A percentile compares a stretch with the other conserved stretches of the same genome.
These are phyloP conservation scores for Cryptococcus depauperatus DNA, from an alignment of 1,284 basidiomycete species.

Conservation along the genomic window DNA sequence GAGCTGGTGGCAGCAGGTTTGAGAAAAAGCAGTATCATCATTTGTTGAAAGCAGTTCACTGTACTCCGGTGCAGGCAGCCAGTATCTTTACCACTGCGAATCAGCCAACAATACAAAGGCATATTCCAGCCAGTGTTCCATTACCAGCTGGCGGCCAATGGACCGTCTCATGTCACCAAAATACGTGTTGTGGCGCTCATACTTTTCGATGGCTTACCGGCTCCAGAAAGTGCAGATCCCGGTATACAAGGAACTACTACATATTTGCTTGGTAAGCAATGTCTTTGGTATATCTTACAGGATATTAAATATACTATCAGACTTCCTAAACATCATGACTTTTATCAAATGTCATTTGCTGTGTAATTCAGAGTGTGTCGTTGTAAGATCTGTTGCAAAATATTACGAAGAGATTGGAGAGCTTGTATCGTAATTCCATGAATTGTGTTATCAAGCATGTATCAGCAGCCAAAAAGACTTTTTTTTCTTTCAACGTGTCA, in stretches of 20 bases:
- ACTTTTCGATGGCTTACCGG: conserved; percentile 19
- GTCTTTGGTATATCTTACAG: too few species aligned
- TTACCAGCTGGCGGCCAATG: conserved; percentile 27
- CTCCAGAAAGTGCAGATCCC: conserved; percentile 14
- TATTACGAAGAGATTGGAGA: too few species aligned
- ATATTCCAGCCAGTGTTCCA: not conserved
- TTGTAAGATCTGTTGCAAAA: too few species aligned
- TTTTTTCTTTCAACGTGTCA: too few species aligned
- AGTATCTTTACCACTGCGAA: conserved; percentile 2
- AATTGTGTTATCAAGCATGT: too few species aligned
- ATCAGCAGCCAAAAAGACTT: too few species aligned
- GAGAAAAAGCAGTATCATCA: conserved; percentile 24
- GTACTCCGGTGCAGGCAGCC: conserved; percentile 22
- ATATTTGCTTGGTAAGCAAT: conserved; percentile 20
- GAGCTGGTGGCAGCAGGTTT: conserved; percentile 21
- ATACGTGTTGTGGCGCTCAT: conserved; percentile 25
- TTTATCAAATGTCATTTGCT: too few species aligned
- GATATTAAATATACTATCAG: too few species aligned
- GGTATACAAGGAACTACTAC: conserved; percentile 21
- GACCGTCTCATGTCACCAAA: conserved; percentile 23
- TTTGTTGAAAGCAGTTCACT: conserved; percentile 22
- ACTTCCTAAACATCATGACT: too few species aligned
- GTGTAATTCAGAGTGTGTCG: too few species aligned
- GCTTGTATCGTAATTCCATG: too few species aligned
- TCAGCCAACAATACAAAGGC: not conserved